A percentile compares a stretch with the other conserved stretches of the same genome.
Evolutionary conservation across 2,329 filamentous ascomycete species (phyloP).

Genomic region (Colletotrichum trifolii): DNA sequence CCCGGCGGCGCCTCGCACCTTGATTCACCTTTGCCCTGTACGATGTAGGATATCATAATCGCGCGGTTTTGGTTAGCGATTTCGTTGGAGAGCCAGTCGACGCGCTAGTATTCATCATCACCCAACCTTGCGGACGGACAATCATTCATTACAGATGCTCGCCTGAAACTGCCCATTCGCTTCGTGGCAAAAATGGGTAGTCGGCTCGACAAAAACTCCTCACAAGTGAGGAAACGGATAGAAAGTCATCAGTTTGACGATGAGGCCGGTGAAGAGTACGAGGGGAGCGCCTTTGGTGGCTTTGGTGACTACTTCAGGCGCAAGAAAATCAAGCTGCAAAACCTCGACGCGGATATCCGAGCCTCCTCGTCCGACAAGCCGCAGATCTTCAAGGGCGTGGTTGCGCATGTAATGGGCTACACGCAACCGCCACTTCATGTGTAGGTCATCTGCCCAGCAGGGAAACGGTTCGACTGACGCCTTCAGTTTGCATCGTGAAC

Average conservation of each 20-base stretch:
- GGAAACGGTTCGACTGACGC: not conserved
- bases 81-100: not conserved
- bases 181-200: constrained; percentile 62
- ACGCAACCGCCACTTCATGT: constrained; percentile 93
- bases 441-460: constrained; percentile 46
- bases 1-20: no score
- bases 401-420: constrained; percentile 94
- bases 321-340: constrained; percentile 98
- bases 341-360: constrained; percentile 86
- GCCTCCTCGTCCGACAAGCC: constrained; percentile 76
- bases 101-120: constrained; percentile 2
- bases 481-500: constrained; percentile 78
- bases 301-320: constrained; percentile 92
- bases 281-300: constrained; percentile 85
- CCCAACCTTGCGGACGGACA: no score
- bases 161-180: not conserved
- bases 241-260: constrained; percentile 77
- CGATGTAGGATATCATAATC: no score
- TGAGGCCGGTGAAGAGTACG: constrained; percentile 90
- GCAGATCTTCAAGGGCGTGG: constrained; percentile 88
- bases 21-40: no score
- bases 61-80: no score
- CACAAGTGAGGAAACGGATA: constrained; percentile 70
- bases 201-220: constrained; percentile 72
- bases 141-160: no score